Base-by-base conservation (phyloP, 306 rosid genomes). In the Malus asiatica region DNA sequence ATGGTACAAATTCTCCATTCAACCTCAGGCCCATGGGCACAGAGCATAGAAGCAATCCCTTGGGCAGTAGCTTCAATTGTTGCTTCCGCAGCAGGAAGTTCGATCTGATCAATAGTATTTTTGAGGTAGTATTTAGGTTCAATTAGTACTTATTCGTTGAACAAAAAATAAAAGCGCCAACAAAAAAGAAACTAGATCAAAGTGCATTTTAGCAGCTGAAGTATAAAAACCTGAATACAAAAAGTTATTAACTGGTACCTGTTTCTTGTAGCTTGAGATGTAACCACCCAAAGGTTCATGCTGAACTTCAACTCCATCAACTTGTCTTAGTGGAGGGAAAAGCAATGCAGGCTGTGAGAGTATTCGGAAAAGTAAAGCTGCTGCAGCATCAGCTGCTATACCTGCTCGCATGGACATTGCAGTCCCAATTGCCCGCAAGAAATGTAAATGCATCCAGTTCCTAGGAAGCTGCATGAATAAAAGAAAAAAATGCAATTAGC, bases 1-100 rank as follows among this genome's bases (percentile, higher is more conserved):
- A 94, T 94, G 68, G 98, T 94, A 88, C 98, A 94, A 66, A 92
- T 94, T 87, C 98, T 87, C 98, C 98, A 94, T 86, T 94, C 98
- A 85, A 94, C 98, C 85, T 94, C 98, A 16, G 98, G 97, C 66
- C 98, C 98, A 85, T 94, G 98, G 66, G 98, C 97, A 80, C 97
- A 92, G 71, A 94, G 96, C 98, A 94, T 89, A 70, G 98, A 92
- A 16, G 97, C 97, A 80, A 94, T 92, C 66, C 98, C 98, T 84
- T 94, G 98, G 64, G 98, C 98, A 73, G 98, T 94, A 77, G 98
- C 98, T 70, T 94, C 98, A 68, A 90, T 92, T 32, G 97, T 85
- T 74, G 98, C 98, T 84, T 89, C 98, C 35, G 92, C 96, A 7
- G 93, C 95, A 77, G 97, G 97, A 73, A 89, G 92, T 82, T 94